A percentile compares a stretch with the other conserved stretches of the same genome.
Conservation (phyloP, 306 rosid genomes). For the Quercus parvula region DNA sequence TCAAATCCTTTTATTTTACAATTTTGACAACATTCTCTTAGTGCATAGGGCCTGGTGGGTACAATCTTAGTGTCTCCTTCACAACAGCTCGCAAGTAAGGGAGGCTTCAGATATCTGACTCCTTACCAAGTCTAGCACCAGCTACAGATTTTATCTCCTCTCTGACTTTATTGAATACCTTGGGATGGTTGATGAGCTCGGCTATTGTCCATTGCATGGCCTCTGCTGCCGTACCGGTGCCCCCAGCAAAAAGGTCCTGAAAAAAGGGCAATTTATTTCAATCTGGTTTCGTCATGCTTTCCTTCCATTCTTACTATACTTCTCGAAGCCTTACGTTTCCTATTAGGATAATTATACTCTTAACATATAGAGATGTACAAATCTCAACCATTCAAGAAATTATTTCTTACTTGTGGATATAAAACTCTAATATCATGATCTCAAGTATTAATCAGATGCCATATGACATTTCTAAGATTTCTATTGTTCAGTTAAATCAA, state of each 20-base stretch:
- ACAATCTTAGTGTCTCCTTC: slow-evolving; percentile 39
- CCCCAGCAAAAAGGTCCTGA: slow-evolving; percentile 50
- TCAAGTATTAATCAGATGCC: too few relatives aligned
- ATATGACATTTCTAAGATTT: too few relatives aligned
- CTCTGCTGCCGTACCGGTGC: slow-evolving; percentile 44
- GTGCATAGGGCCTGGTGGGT: slow-evolving; percentile 37
- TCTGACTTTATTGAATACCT: slow-evolving; percentile 34
- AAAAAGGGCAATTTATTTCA: not conserved
- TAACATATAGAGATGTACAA: too few relatives aligned
- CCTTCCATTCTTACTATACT: too few relatives aligned
- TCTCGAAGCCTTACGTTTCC: too few relatives aligned
- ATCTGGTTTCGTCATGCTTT: not conserved
- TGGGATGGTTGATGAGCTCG: slow-evolving; percentile 48
- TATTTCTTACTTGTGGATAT: too few relatives aligned
- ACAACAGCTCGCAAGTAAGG: slow-evolving; percentile 47
- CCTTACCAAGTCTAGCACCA: slow-evolving; percentile 39
- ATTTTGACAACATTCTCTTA: slow-evolving; percentile 34
- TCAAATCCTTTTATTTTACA: slow-evolving; percentile 40
- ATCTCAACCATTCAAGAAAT: too few relatives aligned
- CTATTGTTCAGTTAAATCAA: too few relatives aligned
- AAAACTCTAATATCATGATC: too few relatives aligned
- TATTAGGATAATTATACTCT: too few relatives aligned
- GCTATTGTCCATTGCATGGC: slow-evolving; percentile 54
- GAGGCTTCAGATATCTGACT: slow-evolving; percentile 34
- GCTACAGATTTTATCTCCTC: slow-evolving; percentile 31